Percentiles rank a stretch among this genome's conserved stretches.
Evolutionary conservation across 768 basidiomycete genomes (phyloP).

Genomic region (Hypholoma fasciculare): DNA sequence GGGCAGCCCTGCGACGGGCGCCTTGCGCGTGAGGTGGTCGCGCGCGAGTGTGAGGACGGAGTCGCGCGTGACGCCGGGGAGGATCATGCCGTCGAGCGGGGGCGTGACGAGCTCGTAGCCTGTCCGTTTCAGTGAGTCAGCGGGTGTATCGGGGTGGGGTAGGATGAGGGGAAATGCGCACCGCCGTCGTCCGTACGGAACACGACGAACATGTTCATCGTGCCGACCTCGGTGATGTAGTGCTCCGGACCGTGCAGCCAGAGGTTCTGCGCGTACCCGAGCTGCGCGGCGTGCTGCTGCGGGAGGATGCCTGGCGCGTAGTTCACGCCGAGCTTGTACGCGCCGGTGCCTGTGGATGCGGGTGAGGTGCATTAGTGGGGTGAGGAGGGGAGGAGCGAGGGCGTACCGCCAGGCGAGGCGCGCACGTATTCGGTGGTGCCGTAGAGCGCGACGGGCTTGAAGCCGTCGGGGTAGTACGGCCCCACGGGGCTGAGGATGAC

Average conservation of each 20-base stretch:
- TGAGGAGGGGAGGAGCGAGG: background rate
- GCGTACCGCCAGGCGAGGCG: constrained; percentile 79
- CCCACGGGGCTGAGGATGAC: constrained; percentile 84
- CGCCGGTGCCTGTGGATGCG: constrained; percentile 64
- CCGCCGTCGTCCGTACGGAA: constrained; percentile 71
- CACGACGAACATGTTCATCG: constrained; percentile 91
- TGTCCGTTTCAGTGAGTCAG: constrained; percentile 29
- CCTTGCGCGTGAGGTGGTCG: constrained; percentile 54
- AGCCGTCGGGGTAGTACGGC: constrained; percentile 83
- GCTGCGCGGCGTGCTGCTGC: constrained; percentile 71
- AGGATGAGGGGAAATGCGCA: constrained; percentile 22
- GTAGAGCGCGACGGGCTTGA: constrained; percentile 89
- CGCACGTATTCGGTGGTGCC: constrained; percentile 84
- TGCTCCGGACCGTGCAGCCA: constrained; percentile 82
- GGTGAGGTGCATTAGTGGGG: background rate
- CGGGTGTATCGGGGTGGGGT: background rate
- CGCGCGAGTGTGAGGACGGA: constrained; percentile 74
- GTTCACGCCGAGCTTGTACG: constrained; percentile 85
- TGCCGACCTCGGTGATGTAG: constrained; percentile 72
- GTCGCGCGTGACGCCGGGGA: constrained; percentile 90
- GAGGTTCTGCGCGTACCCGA: constrained; percentile 86
- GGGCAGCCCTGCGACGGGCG: constrained; percentile 49
- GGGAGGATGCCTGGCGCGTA: constrained; percentile 89
- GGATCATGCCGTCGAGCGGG: constrained; percentile 86
- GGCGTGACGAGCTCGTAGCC: constrained; percentile 86